Conservation (phyloP, 169 alveolate genomes). For the Plasmodium gallinaceum region DNA sequence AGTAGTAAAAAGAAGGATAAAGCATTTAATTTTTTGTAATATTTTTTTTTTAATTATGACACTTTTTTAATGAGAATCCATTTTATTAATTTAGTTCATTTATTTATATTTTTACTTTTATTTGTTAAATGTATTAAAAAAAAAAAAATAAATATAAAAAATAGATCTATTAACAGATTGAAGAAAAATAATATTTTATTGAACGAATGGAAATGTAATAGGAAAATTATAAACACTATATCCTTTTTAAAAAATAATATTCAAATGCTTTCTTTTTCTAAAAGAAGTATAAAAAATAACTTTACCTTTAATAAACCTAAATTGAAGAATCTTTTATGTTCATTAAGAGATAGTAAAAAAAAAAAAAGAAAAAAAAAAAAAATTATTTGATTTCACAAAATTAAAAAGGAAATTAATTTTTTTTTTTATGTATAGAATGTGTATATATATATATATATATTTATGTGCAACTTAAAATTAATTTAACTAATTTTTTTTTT, state of each 20-base stretch:
- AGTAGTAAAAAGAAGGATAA: neutral
- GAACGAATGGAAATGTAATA: neutral
- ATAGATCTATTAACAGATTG: neutral
- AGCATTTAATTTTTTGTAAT: neutral
- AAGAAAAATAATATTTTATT: neutral
- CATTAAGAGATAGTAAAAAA: slow-evolving; percentile 8
- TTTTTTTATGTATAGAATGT: neutral
- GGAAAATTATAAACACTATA: neutral
- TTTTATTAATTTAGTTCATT: slow-evolving; percentile 2
- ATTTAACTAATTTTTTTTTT: neutral
- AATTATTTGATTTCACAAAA: too few relatives aligned
- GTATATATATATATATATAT: slow-evolving; percentile 7
- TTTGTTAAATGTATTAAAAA: slow-evolving; percentile 50
- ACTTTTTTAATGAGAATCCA: slow-evolving; percentile 33
- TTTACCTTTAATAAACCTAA: neutral
- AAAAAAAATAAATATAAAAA: neutral
- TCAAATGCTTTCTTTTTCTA: slow-evolving; percentile 1
- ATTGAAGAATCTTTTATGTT: slow-evolving; percentile 1
- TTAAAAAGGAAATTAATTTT: neutral
- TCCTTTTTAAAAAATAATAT: slow-evolving; percentile 10
- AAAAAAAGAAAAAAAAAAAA: neutral
- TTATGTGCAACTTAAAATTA: neutral
- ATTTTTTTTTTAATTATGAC: slow-evolving; percentile 8
- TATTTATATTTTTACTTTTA: slow-evolving; percentile 9
- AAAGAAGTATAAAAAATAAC: neutral